Base-by-base conservation (phyloP, 129 eudicot species). In the Artemisia tridentata region DNA sequence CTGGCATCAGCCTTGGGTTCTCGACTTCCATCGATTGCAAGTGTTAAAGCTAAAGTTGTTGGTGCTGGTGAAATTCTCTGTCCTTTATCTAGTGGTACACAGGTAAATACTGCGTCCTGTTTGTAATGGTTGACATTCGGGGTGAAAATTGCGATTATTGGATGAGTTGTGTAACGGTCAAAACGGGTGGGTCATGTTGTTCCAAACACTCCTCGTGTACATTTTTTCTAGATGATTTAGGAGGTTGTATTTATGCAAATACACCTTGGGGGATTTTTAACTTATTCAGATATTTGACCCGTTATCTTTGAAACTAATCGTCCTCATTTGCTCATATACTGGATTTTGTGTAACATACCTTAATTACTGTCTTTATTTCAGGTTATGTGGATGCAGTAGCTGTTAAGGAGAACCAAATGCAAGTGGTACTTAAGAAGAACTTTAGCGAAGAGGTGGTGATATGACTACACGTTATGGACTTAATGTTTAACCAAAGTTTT, bases 1-100 rank as follows among this genome's bases (percentile, higher is more conserved):
- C 97, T 69, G 99, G 99, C 99, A 82, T 75, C 97, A 45, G 99
- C 99, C 6, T 72, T 93, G 84, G 93, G 99, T 55, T 90, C 99
- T 84, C 93, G 89, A 23, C 93, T 93, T 80, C 99, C 99, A 71
- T 84, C 97, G 15, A 93, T 93, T 58, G 96, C 99, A 46, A 90
- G 77, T 61, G 99, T 97, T 50, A 87, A 69, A 74, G 96, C 96
- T 62, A 90, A 84, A 77, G 99, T 93, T 52, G 97, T 91, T 69
- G 97, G 97, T 41, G 99, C 99, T 63, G 93, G 97, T 70, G 92
- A 91, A 62, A 88, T 93, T 10, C 80, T 90, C 46, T 86, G 97
- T 4, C 99, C 99, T 5, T 96, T 93, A 59, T 90, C 99, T 48
- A 87, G 79, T 64, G 91, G 99, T 18, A 90, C 99, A 65, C 99